phyloP scores from a whole-genome alignment of 176 grass and related monocot species.

The Saccharum spontaneum region DNA sequence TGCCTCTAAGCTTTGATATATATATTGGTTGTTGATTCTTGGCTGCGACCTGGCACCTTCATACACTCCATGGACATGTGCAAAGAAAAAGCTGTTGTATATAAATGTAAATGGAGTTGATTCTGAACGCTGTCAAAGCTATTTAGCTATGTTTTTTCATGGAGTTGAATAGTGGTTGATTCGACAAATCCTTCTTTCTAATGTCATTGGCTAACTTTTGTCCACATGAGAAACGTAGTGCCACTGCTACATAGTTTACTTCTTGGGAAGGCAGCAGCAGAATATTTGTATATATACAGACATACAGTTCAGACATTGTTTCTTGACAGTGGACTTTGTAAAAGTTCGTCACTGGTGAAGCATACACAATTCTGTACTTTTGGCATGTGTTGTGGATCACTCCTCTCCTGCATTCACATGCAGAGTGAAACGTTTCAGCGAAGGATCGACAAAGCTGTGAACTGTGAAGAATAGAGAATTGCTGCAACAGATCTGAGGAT shows the following conservation, averaged over 20 bases:
- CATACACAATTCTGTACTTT: neutral
- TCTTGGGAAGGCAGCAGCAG: neutral
- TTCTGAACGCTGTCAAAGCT: neutral
- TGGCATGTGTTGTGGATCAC: neutral
- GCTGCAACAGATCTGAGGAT: slow-evolving; percentile 33
- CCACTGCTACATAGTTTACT: neutral
- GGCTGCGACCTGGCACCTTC: neutral
- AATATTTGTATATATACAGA: neutral
- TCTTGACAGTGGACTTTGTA: neutral
- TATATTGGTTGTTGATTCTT: neutral
- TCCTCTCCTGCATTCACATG: neutral
- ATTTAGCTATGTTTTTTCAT: neutral
- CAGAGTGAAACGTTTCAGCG: slow-evolving; percentile 8
- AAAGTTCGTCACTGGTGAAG: neutral
- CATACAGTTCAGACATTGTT: neutral
- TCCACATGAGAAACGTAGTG: neutral
- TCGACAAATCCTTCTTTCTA: neutral
- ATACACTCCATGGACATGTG: neutral
- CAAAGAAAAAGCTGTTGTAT: slow-evolving; percentile 13
- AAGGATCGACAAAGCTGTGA: neutral
- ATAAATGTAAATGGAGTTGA: slow-evolving; percentile 34
- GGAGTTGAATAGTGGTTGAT: neutral
- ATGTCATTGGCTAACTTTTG: neutral
- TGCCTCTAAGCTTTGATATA: slow-evolving; percentile 4
- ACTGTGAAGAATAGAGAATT: neutral